phyloP scores from a whole-genome alignment of 2,329 filamentous ascomycete species.

The Fusarium sp. region DNA sequence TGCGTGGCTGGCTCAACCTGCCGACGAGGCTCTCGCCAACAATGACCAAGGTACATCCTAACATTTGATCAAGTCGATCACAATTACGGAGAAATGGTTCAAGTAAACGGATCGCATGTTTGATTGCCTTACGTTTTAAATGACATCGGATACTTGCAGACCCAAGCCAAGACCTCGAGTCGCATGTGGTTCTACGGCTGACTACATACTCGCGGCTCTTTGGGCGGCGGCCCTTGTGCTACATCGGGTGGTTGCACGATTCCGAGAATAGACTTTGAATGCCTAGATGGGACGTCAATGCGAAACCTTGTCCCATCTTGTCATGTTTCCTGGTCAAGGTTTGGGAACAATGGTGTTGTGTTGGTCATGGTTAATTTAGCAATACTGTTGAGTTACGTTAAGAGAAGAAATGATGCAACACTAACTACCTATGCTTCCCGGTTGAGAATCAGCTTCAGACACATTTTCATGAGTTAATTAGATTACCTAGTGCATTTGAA shows the following conservation, averaged over 20 bases:
- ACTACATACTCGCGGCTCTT: neutral
- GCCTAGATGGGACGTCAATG: neutral
- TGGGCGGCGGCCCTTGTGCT: neutral
- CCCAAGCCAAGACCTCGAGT: neutral
- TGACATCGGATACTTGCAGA: neutral
- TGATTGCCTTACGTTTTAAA: neutral
- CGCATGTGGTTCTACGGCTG: neutral
- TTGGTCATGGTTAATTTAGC: neutral
- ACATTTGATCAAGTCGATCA: neutral
- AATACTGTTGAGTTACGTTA: neutral
- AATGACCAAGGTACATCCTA: neutral
- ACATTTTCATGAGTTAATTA: too few species aligned
- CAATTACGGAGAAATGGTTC: neutral
- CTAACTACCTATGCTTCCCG: too few species aligned
- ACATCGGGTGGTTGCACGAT: neutral
- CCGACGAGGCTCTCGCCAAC: neutral
- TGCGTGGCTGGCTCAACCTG: neutral
- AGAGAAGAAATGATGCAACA: neutral
- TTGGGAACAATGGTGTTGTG: neutral
- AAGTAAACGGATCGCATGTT: neutral
- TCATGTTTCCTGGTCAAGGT: neutral
- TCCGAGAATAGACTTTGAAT: neutral
- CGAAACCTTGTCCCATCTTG: neutral
- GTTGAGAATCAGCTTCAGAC: too few species aligned
- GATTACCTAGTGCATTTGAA: too few species aligned